Conservation (phyloP, 2,329 filamentous ascomycete species). For the Magnaporthales sp. region DNA sequence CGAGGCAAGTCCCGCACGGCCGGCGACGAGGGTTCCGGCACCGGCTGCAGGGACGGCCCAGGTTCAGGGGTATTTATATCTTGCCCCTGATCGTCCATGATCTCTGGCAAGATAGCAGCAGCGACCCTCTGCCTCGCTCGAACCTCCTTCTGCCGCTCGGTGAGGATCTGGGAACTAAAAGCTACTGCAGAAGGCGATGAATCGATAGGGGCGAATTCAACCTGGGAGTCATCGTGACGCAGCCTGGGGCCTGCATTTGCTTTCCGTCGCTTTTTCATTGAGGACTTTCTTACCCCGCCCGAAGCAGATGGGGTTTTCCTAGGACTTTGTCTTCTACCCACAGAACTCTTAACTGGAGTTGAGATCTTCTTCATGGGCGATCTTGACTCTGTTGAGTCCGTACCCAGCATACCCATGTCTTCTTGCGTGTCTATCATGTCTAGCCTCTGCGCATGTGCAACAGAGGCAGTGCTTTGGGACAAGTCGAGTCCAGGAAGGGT, state of each 20-base stretch:
- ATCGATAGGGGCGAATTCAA: slow-evolving; percentile 64
- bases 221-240: slow-evolving; percentile 74
- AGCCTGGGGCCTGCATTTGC: slow-evolving; percentile 31
- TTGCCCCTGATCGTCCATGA: neutral
- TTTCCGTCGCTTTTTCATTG: slow-evolving; percentile 2
- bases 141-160: slow-evolving; percentile 72
- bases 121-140: slow-evolving; percentile 62
- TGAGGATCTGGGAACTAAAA: slow-evolving; percentile 64
- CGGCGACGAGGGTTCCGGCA: slow-evolving; percentile 6
- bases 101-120: slow-evolving; percentile 49
- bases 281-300: neutral
- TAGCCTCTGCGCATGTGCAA: slow-evolving; percentile 27
- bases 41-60: slow-evolving; percentile 9
- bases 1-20: slow-evolving; percentile 6
- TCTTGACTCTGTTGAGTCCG: slow-evolving; percentile 16
- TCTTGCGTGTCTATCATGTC: slow-evolving; percentile 41
- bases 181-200: slow-evolving; percentile 41
- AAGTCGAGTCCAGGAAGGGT: slow-evolving; percentile 34
- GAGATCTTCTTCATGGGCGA: slow-evolving; percentile 1
- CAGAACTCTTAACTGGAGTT: slow-evolving; percentile 14
- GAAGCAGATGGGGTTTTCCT: neutral
- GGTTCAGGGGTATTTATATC: slow-evolving; percentile 10
- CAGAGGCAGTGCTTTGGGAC: slow-evolving; percentile 19
- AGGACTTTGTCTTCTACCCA: slow-evolving; percentile 5
- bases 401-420: slow-evolving; percentile 24